phyloP scores from a whole-genome alignment of 768 basidiomycete genomes.

The Tricholoma hemisulphureum region DNA sequence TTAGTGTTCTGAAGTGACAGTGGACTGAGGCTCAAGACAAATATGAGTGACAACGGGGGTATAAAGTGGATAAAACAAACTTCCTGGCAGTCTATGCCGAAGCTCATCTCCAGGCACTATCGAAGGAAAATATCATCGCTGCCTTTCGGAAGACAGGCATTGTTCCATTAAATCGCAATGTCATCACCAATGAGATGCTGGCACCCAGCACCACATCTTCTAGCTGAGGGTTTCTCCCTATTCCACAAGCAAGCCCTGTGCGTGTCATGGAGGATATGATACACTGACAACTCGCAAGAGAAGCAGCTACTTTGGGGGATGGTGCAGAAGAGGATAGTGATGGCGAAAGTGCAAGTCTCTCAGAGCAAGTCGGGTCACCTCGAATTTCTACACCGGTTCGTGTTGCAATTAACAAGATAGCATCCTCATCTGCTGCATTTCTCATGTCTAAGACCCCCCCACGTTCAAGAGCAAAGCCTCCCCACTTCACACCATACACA shows the following conservation, averaged over 20 bases:
- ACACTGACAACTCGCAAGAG: too few relatives aligned
- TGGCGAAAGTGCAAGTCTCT: neutral
- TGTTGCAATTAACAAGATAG: neutral
- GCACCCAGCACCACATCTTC: constrained; percentile 25
- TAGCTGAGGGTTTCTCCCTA: constrained; percentile 14
- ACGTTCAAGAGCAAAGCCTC: neutral
- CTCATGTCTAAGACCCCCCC: neutral
- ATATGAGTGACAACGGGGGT: constrained; percentile 9
- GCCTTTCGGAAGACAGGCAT: constrained; percentile 36
- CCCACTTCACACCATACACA: neutral
- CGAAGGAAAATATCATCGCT: constrained; percentile 21
- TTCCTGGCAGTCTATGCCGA: constrained; percentile 2
- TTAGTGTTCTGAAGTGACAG: constrained; percentile 28
- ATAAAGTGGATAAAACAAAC: constrained; percentile 2
- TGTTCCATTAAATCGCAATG: constrained; percentile 27
- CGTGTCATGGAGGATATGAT: constrained; percentile 10
- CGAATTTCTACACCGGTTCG: constrained; percentile 2
- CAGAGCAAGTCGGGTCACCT: neutral
- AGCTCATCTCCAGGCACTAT: constrained; percentile 21
- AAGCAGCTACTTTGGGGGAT: neutral
- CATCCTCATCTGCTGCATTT: constrained; percentile 3
- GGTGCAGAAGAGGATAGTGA: neutral
- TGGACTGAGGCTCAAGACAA: constrained; percentile 21
- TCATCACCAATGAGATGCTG: constrained; percentile 27
- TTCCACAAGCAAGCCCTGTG: constrained; percentile 22